Evolutionary conservation across 108 stramenopile genomes (phyloP).

Genomic region (Cyclostephanos tholiformis): DNA sequence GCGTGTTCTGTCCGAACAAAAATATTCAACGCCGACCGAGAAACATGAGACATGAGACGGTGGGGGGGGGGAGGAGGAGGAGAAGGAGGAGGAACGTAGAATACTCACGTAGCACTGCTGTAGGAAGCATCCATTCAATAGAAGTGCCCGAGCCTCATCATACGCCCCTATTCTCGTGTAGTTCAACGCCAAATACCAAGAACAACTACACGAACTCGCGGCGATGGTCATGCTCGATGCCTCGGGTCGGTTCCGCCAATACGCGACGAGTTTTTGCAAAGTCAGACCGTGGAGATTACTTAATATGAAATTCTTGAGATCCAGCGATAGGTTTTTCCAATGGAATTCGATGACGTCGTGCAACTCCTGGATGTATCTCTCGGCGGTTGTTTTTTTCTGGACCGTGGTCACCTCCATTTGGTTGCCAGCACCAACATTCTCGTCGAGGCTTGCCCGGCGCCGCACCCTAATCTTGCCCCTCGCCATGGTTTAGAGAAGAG

Average conservation of each 20-base stretch:
- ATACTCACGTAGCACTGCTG: constrained; percentile 30
- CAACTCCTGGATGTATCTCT: constrained; percentile 17
- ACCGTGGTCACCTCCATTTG: background rate
- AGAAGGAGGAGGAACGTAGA: background rate
- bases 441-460: constrained; percentile 1
- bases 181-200: constrained; percentile 29
- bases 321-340: constrained; percentile 17
- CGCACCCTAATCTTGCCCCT: constrained; percentile 20
- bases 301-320: constrained; percentile 14
- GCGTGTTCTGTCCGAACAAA: constrained; percentile 23
- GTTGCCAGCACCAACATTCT: background rate
- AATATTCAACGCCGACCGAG: too few relatives aligned
- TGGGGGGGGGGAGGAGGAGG: background rate
- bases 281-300: background rate
- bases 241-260: background rate
- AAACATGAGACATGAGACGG: too few relatives aligned
- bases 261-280: constrained; percentile 8
- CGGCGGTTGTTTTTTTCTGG: background rate
- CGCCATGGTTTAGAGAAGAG: constrained; percentile 10
- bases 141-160: constrained; percentile 20
- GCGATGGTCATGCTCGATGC: constrained; percentile 6
- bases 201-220: constrained; percentile 21
- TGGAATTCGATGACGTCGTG: constrained; percentile 26
- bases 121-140: constrained; percentile 28
- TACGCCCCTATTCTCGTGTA: constrained; percentile 20